Conservation (phyloP, 2,329 filamentous ascomycete species). For the Fusarium buxicola region DNA sequence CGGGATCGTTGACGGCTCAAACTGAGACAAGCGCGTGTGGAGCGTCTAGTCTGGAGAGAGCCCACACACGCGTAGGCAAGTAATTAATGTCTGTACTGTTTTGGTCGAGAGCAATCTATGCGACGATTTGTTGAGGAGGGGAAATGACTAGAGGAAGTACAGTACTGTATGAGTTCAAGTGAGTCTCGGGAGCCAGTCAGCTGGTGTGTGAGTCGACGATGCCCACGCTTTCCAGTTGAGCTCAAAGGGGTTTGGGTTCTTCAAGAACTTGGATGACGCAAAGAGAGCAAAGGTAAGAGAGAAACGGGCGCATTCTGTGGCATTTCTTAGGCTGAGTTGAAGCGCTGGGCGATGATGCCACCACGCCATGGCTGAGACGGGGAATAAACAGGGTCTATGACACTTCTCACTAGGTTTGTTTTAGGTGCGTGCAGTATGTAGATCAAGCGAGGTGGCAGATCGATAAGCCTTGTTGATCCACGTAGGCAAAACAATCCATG, state of each 20-base stretch:
- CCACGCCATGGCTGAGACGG: constrained; percentile 1
- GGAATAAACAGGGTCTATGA: constrained; percentile 10
- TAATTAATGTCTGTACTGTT: constrained; percentile 11
- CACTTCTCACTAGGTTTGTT: constrained; percentile 1
- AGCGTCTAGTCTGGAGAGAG: constrained; percentile 24
- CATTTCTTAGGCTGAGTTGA: constrained; percentile 9
- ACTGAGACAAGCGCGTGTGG: constrained; percentile 25
- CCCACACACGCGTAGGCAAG: constrained; percentile 30
- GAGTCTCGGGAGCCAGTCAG: constrained; percentile 24
- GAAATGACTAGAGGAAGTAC: neutral
- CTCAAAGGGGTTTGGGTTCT: neutral
- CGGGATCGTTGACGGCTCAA: constrained; percentile 12
- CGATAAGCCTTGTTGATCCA: constrained; percentile 31
- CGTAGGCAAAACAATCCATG: neutral
- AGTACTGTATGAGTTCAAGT: constrained; percentile 5
- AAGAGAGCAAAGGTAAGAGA: neutral
- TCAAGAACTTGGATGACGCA: neutral
- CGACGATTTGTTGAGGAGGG: constrained; percentile 23
- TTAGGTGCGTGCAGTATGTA: constrained; percentile 10
- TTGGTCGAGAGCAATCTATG: neutral
- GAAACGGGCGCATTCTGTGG: constrained; percentile 4
- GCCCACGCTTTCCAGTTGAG: neutral
- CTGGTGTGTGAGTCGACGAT: constrained; percentile 13
- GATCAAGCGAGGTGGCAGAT: constrained; percentile 28
- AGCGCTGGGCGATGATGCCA: constrained; percentile 10